A percentile compares a stretch with the other conserved stretches of the same genome.
Conservation (phyloP, 192 early-diverging fungal genomes). For the Pilobolus umbonatus region DNA sequence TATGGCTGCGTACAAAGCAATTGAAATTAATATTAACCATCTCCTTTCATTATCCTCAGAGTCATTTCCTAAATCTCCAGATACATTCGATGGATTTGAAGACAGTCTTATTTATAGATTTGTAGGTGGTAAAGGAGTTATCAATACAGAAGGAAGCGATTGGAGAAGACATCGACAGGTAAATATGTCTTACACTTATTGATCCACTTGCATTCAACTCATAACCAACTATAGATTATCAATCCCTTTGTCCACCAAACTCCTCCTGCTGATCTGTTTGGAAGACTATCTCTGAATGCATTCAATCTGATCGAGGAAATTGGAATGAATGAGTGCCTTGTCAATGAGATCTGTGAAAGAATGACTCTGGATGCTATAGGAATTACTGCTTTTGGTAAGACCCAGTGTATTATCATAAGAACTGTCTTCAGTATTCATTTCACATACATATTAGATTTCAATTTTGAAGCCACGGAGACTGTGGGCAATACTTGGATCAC, state of each 20-base stretch:
- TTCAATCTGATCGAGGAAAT: slow-evolving; percentile 10
- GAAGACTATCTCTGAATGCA: not conserved
- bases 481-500: slow-evolving; percentile 36
- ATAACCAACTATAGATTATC: not conserved
- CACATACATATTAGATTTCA: slow-evolving; percentile 25
- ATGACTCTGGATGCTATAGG: slow-evolving; percentile 56
- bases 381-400: slow-evolving; percentile 39
- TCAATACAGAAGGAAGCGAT: slow-evolving; percentile 5
- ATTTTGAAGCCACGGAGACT: slow-evolving; percentile 46
- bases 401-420: too few relatives aligned
- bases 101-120: slow-evolving; percentile 1
- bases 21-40: not conserved
- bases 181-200: not conserved
- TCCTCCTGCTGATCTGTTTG: slow-evolving; percentile 12
- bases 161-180: slow-evolving; percentile 25
- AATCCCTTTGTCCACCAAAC: slow-evolving; percentile 17
- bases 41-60: not conserved
- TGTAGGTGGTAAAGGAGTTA: not conserved
- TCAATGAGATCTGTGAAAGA: not conserved
- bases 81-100: not conserved
- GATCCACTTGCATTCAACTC: not conserved
- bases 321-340: not conserved
- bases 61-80: not conserved
- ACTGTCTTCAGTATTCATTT: not conserved
- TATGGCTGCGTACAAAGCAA: slow-evolving; percentile 1